Percentiles rank a stretch among this genome's conserved stretches.
Evolutionary conservation across 768 basidiomycete species (phyloP).

Genomic region (Ephemerocybe angulata): DNA sequence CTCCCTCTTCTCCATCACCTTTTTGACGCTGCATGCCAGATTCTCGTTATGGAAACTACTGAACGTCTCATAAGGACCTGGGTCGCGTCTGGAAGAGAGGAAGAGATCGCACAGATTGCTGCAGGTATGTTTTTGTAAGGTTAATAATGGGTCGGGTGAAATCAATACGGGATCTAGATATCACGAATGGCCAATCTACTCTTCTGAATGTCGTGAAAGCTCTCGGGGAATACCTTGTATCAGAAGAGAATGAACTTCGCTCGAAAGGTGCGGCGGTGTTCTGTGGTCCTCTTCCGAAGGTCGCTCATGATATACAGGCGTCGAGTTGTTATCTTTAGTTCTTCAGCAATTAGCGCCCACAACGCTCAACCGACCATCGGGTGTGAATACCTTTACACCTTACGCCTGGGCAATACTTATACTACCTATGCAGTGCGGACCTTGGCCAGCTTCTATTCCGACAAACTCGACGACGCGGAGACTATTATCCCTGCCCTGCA

Average conservation of each 20-base stretch:
- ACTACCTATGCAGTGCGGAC: slow-evolving; percentile 59
- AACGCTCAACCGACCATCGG: slow-evolving; percentile 74
- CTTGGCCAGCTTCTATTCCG: slow-evolving; percentile 76
- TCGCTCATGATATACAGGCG: slow-evolving; percentile 48
- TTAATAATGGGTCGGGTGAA: background rate
- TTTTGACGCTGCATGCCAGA: too few relatives aligned
- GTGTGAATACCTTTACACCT: slow-evolving; percentile 40
- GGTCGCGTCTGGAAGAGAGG: slow-evolving; percentile 61
- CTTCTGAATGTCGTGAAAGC: slow-evolving; percentile 81
- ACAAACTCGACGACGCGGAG: slow-evolving; percentile 82
- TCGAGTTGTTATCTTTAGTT: slow-evolving; percentile 76
- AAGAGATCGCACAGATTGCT: slow-evolving; percentile 56
- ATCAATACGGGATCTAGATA: slow-evolving; percentile 27
- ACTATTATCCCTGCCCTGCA: slow-evolving; percentile 79
- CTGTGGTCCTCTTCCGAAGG: background rate
- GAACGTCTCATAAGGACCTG: slow-evolving; percentile 63
- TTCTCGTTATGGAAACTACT: slow-evolving; percentile 36
- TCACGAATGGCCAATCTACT: slow-evolving; percentile 51
- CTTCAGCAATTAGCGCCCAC: slow-evolving; percentile 56
- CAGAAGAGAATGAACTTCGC: slow-evolving; percentile 75
- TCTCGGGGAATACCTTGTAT: slow-evolving; percentile 83
- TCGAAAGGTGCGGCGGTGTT: slow-evolving; percentile 73
- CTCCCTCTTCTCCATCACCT: background rate
- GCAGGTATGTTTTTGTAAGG: slow-evolving; percentile 42
- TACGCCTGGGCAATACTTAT: slow-evolving; percentile 5